Evolutionary conservation across 1,139 yeast genomes (phyloP), one percentile per base, ranked within the genome.

Genomic region (Yamadazyma siamensis): DNA sequence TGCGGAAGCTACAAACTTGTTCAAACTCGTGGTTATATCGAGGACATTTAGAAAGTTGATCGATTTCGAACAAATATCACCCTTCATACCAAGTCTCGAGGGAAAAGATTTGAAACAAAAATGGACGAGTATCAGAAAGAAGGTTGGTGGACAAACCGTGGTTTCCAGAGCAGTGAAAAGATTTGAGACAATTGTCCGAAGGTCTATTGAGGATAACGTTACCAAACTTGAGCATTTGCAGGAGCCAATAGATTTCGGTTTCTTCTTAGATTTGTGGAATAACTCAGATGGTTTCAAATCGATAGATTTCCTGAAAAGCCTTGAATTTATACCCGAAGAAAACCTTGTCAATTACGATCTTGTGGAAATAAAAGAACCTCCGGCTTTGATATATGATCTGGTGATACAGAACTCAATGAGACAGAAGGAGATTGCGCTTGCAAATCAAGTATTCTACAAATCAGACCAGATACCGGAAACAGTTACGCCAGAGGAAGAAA

Each of bases 121-220:
- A 36, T 85, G 94, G 94, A 74, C 79, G 0, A 59, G 65, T 9
- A 61, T 79, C 6, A 62, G 86, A 25, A 73, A 71, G 38, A 62
- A 57, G 44, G 60, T 73, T 46, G 91, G 89, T 2, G 76, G 73
- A 1, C 56, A 66, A 13, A 53, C 50, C 8, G 77, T 75, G 0
- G 64, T 80, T 1, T 56, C 57, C 16, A 65, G 67, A 36, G 80
- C 83, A 0, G 65, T 71, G 25, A 69, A 69, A 28, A 67, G 72
- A 3, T 83, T 85, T 72, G 86, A 80, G 44, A 56, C 59, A 13
- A 61, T 80, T 12, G 70, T 84, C 8, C 40, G 73, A 36, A 58
- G 58, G 32, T 76, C 75, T 0, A 72, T 81, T 21, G 71, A 66
- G 22, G 71, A 65, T 15, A 80, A 75, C 0, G 47, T 52, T 7